Conservation (phyloP, 768 basidiomycete genomes). For the Boletus sp. region DNA sequence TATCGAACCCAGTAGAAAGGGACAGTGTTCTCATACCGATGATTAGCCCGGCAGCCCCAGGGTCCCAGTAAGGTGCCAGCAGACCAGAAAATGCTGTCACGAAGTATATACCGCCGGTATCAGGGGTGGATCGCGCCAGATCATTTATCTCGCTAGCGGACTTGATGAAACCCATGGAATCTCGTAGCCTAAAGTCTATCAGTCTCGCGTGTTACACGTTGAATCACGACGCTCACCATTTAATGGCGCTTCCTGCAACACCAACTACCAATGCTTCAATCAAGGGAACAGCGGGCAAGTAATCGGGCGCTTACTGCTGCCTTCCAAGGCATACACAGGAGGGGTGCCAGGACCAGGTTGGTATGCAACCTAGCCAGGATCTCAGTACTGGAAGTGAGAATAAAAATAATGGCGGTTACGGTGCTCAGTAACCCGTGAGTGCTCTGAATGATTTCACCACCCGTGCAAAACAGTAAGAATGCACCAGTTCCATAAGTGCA, state of each 20-base stretch:
- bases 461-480: constrained; percentile 95
- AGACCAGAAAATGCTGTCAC: constrained; percentile 96
- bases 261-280: constrained; percentile 52
- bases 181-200: constrained; percentile 62
- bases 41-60: constrained; percentile 80
- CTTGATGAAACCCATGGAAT: constrained; percentile 81
- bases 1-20: neutral
- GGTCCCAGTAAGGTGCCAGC: constrained; percentile 97
- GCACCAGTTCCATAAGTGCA: constrained; percentile 98
- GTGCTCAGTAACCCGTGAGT: constrained; percentile 87
- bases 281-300: neutral
- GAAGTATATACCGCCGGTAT: constrained; percentile 91
- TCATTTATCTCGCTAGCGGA: constrained; percentile 82
- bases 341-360: constrained; percentile 76
- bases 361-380: constrained; percentile 69
- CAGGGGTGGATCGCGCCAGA: constrained; percentile 71
- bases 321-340: constrained; percentile 92
- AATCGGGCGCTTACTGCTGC: constrained; percentile 66
- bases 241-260: constrained; percentile 93
- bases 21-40: constrained; percentile 53
- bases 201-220: neutral
- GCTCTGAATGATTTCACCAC: constrained; percentile 81
- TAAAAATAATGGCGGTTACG: constrained; percentile 38
- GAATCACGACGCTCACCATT: constrained; percentile 53
- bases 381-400: neutral